Evolutionary conservation across 164 flowering plant species (phyloP).

Genomic region (Magnolia sinica): DNA sequence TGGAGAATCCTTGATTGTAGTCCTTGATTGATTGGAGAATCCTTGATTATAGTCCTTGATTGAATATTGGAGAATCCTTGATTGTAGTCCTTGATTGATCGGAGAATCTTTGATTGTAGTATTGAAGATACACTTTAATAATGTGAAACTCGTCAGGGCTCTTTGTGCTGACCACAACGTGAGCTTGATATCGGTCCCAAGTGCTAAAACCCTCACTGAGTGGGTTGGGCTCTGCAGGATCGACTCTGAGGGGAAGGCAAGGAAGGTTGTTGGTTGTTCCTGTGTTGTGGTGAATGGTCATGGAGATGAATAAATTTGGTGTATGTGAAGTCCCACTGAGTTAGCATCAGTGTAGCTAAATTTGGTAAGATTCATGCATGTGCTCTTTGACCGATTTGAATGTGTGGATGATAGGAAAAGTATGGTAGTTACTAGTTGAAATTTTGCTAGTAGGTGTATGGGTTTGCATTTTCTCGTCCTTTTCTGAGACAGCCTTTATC

Average conservation of each 20-base stretch:
- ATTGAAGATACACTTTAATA: no score
- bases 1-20: no score
- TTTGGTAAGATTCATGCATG: neutral
- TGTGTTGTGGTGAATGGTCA: constrained; percentile 75
- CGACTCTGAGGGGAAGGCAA: constrained; percentile 82
- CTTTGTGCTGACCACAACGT: constrained; percentile 79
- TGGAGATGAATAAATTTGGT: constrained; percentile 54
- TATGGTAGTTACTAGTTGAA: neutral
- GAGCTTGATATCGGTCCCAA: constrained; percentile 60
- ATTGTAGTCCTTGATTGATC: no score
- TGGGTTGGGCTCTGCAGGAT: constrained; percentile 95
- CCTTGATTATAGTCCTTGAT: no score
- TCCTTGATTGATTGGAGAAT: no score
- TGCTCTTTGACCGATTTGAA: neutral
- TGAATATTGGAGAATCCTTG: no score
- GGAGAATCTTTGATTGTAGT: no score
- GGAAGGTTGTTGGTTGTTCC: constrained; percentile 84
- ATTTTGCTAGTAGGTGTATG: neutral
- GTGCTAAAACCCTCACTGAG: constrained; percentile 79
- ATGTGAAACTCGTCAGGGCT: constrained; percentile 68
- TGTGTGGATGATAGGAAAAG: neutral
- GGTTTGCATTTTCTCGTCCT: neutral
- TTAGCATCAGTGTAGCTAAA: neutral
- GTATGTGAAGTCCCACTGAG: constrained; percentile 47
- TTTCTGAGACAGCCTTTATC: neutral